phyloP scores from a whole-genome alignment of 345 rosid genomes.

The Theobroma cacao region DNA sequence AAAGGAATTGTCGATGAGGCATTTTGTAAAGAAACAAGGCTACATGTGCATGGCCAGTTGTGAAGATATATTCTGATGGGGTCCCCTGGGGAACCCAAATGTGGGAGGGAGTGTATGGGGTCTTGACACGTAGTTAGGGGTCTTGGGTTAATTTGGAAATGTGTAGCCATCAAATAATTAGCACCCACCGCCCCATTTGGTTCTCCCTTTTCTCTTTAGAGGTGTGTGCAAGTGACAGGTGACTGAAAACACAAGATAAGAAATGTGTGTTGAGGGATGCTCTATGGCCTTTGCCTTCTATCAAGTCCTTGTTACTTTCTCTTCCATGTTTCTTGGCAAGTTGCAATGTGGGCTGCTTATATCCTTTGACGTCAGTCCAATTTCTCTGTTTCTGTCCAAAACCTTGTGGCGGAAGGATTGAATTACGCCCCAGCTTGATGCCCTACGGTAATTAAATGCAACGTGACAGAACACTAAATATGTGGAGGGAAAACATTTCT shows the following conservation, averaged over 20 bases:
- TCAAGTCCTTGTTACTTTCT: background rate
- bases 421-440: background rate
- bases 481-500: too few species aligned
- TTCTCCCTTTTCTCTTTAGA: background rate
- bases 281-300: background rate
- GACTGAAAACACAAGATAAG: constrained; percentile 24
- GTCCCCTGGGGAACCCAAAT: background rate
- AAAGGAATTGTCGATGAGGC: too few species aligned
- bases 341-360: constrained; percentile 20
- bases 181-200: constrained; percentile 20
- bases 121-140: constrained; percentile 17
- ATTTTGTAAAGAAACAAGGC: too few species aligned
- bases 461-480: too few species aligned
- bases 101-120: constrained; percentile 22
- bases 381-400: background rate
- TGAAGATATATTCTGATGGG: constrained; percentile 6
- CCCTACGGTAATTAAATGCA: too few species aligned
- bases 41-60: background rate
- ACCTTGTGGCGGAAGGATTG: background rate
- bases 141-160: background rate
- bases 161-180: constrained; percentile 1
- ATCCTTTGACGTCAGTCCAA: background rate
- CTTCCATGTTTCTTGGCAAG: constrained; percentile 37
- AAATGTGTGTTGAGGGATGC: constrained; percentile 38
- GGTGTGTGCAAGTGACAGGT: constrained; percentile 4